Conservation (phyloP, 2,329 filamentous ascomycete genomes). For the Lomentospora prolificans region DNA sequence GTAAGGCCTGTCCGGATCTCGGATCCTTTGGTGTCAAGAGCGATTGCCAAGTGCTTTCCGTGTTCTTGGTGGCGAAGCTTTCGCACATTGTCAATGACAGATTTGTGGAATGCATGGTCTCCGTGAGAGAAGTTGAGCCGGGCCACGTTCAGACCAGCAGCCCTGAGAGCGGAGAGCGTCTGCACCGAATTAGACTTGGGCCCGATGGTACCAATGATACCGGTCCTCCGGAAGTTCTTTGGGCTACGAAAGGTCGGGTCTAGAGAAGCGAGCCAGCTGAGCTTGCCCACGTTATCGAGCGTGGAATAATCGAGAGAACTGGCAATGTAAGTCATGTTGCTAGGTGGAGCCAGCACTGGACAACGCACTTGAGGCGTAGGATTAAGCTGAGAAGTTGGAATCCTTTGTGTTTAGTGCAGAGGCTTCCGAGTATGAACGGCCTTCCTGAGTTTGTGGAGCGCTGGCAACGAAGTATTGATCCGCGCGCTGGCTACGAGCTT, state of each 20-base stretch:
- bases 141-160: slow-evolving; percentile 88
- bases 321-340: neutral
- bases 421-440: too few relatives aligned
- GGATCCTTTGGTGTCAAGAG: slow-evolving; percentile 53
- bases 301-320: neutral
- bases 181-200: slow-evolving; percentile 98
- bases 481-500: too few relatives aligned
- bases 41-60: slow-evolving; percentile 78
- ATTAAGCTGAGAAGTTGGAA: too few relatives aligned
- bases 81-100: slow-evolving; percentile 80
- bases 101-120: slow-evolving; percentile 77
- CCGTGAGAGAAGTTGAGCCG: slow-evolving; percentile 81
- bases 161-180: slow-evolving; percentile 89
- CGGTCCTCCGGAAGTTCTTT: slow-evolving; percentile 89
- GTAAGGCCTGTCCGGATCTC: slow-evolving; percentile 42
- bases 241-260: slow-evolving; percentile 81
- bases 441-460: too few relatives aligned
- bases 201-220: slow-evolving; percentile 97
- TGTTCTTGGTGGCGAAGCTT: slow-evolving; percentile 61
- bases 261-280: slow-evolving; percentile 58
- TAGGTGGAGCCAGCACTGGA: neutral
- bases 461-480: too few relatives aligned
- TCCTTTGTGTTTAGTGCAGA: too few relatives aligned
- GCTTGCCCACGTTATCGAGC: slow-evolving; percentile 18
- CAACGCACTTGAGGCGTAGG: too few relatives aligned